Base-by-base conservation (phyloP, 306 rosid species). In the Malus domestica region DNA sequence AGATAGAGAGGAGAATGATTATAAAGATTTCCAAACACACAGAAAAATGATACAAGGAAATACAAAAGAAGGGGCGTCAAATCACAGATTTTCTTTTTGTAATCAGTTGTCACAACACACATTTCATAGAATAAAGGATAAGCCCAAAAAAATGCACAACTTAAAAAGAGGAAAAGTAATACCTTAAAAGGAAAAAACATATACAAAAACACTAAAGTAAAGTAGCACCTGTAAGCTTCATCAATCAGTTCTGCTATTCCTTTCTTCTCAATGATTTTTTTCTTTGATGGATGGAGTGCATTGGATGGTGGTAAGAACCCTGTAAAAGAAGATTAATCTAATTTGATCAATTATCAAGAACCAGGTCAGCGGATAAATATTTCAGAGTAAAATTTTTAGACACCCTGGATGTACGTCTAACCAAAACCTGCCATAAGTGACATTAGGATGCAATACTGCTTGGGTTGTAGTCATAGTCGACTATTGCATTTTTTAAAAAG, bases 211-310 rank as follows among this genome's bases (percentile, higher is more conserved):
- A 32, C 60, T 3, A 62, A 45, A 55, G n/a, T 10, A 62, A 61
- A 42, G 70, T 20, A 25, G 61, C 61, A 74, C 78, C 78, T 74
- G 78, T 74, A 46, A 62, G 61, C 70, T 62, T 74, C 62, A 19
- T 44, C 40, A 62, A 74, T 62, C 25, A 61, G 63, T 61, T 74
- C 58, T n/a, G 42, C 78, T 12, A 62, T 44, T 18, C 44, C 46
- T 10, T 74, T 74, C 70, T 74, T 73, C 68, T 73, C 68, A 60
- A 73, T 59, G 40, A 16, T 2, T 73, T 74, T 74, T 74, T 27
- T 30, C 78, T 74, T 74, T 40, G 78, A 19, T 9, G 9, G 49
- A 61, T 52, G 35, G 46, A 27, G 44, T 62, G 44, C 49, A 44
- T 45, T 61, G 78, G 70, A 45, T 45, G 70, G 70, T 74, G 78